These are phyloP conservation scores for Populus alba DNA, from an alignment of 345 rosid genomes.

Conservation along the genomic window DNA sequence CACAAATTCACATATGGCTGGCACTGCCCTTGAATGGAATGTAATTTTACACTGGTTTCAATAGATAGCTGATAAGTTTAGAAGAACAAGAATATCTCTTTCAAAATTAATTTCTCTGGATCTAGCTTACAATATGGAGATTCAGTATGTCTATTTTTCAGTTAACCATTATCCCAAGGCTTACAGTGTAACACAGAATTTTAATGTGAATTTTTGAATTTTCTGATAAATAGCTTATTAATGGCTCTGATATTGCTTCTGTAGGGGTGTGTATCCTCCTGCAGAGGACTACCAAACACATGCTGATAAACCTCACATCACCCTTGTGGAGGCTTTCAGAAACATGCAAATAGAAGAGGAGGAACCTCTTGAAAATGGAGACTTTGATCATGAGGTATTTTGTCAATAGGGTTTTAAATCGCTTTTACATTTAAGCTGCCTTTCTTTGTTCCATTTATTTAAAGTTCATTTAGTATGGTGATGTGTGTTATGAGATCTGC, in stretches of 20 bases:
- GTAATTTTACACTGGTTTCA: background rate
- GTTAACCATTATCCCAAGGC: background rate
- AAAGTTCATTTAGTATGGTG: background rate
- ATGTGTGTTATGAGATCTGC: background rate
- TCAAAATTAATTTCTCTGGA: background rate
- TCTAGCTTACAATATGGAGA: background rate
- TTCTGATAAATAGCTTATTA: background rate
- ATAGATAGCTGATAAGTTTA: background rate
- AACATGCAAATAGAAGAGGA: slow-evolving; percentile 81
- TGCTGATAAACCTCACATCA: slow-evolving; percentile 60
- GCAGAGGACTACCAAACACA: slow-evolving; percentile 62
- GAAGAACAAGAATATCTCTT: background rate
- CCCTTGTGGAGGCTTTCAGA: slow-evolving; percentile 87
- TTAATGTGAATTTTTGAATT: background rate
- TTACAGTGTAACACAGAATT: background rate
- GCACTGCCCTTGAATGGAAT: background rate
- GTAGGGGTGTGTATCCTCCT: slow-evolving; percentile 61
- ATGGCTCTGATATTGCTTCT: slow-evolving; percentile 22
- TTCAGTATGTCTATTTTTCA: background rate
- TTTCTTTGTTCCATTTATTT: background rate
- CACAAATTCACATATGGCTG: background rate
- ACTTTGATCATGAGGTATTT: slow-evolving; percentile 64
- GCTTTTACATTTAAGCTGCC: background rate
- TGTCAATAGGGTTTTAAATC: background rate
- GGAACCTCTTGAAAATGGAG: slow-evolving; percentile 84